Percentiles rank a stretch among this genome's conserved stretches.
phyloP scores from a whole-genome alignment of 192 early-diverging fungal genomes.

The Polychytrium aggregatum region DNA sequence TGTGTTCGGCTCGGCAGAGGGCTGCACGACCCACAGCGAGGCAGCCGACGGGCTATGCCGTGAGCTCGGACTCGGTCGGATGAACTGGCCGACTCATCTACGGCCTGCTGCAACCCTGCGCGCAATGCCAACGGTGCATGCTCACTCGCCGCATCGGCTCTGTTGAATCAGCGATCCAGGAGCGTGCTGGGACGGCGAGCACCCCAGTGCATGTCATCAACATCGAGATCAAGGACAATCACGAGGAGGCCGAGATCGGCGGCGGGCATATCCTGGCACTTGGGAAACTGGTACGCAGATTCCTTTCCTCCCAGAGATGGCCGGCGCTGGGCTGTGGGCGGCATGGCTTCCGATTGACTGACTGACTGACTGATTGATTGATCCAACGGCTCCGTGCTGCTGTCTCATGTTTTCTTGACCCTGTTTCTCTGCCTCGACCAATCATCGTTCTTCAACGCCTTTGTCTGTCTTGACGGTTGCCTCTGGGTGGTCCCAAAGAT shows the following conservation, averaged over 20 bases:
- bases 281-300: constrained; percentile 47
- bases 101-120: no score
- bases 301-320: background rate
- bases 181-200: constrained; percentile 7
- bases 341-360: background rate
- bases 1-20: no score
- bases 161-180: no score
- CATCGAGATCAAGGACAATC: constrained; percentile 92
- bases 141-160: no score
- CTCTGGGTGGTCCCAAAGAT: constrained; percentile 19
- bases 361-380: no score
- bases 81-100: no score
- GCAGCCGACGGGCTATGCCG: no score
- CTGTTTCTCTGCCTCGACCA: constrained; percentile 1
- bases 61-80: no score
- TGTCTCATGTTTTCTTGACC: background rate
- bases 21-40: no score
- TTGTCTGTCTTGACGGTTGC: background rate
- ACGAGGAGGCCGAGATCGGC: constrained; percentile 73
- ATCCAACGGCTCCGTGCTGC: background rate
- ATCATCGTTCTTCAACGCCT: no score
- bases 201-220: constrained; percentile 83
- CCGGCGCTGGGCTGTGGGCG: background rate
- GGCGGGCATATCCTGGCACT: constrained; percentile 75
- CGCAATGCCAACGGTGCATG: no score